Base-by-base conservation (phyloP, 2,329 filamentous ascomycete species). In the Aspergillus sp. region DNA sequence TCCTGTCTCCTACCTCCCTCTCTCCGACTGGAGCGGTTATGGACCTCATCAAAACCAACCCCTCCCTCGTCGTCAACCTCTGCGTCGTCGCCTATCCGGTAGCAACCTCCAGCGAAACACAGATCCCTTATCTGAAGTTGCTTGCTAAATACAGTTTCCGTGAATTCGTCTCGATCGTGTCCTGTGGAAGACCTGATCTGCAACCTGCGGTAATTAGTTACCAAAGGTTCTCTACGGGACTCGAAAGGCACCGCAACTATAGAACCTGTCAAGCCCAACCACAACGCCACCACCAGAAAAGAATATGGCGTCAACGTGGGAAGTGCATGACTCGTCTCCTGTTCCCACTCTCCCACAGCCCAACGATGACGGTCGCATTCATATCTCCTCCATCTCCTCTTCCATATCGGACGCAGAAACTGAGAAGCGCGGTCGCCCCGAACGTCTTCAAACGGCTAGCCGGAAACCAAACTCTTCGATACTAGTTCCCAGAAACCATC, bases 391-490 rank as follows among this genome's bases (percentile, higher is more conserved):
- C 20, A 58, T 72, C 17, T 73, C 72, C 20, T 76, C 76, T 21
- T 79, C 77, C 41, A 72, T 76, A 60, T 75, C 72, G 50, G 79
- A 81, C 67, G 71, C 73, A 53, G 71, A 72, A 66, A 65, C 62
- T 38, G 73, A 76, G 48, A 71, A 74, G 40, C 71, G 71, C 48
- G 70, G 72, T 40, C 70, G 78, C 61, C 73, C 75, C 43, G 70
- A 78, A 57, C 83, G 89, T 32, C 89, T 89, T 23, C 81, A 83
- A 51, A 76, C 92, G 54, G 84, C 84, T 17, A 88, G 83, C 62
- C 82, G 89, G 45, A 90, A 91, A 73, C 89, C 87, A 62, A 93
- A 88, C 68, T 88, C 88, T 52, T 91, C 90, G 45, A 87, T 94
- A 59, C 88, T 92, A 58, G 88, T 95, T 36, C 87, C 88, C 32